Base-by-base conservation (phyloP, 441 rosid species). In the Iberis amara region DNA sequence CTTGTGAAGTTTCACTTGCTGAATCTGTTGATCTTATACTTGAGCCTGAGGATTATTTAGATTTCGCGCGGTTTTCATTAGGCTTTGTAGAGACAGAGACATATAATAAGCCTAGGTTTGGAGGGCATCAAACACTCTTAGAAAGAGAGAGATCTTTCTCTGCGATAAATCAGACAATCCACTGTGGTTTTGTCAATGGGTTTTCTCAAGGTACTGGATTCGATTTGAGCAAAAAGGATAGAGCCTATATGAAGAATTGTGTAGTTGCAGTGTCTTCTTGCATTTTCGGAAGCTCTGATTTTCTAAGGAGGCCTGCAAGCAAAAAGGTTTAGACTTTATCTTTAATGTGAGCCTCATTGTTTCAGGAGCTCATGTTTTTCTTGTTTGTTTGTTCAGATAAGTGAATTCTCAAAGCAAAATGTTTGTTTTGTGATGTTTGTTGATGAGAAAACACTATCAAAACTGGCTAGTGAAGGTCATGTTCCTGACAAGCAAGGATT, bases 241-340 rank as follows among this genome's bases (percentile, higher is more conserved):
- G 64, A 64, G 75, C 73, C 3, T 89, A 76, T 55, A 80, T 89
- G 95, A 80, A 70, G 62, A 75, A 72, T 53, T 89, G 95, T 71
- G 42, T 33, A 43, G 67, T 89, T 59, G 81, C 72, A 0, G 97
- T 89, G 32, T 84, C 96, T 65, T 86, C 97, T 59, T 90, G 97
- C 79, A 90, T 90, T 40, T 86, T 89, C 8, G 96, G 96, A 39
- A 86, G 82, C 78, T 86, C 86, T 63, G 97, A 89, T 73, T 86
- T 86, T 68, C 70, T 90, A 55, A 76, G 96, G 70, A 70, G 89
- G 71, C 97, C 97, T 61, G 79, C 84, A 7, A 81, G 74, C 68
- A 79, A 61, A 73, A 74, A 47, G 75, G 97, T 89, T 73, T n/a
- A 10, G 12, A 55, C 51, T 26, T 30, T 39, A 47, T 53, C 45